Conservation (phyloP, 1,284 basidiomycete genomes). For the Ustilago trichophora region DNA sequence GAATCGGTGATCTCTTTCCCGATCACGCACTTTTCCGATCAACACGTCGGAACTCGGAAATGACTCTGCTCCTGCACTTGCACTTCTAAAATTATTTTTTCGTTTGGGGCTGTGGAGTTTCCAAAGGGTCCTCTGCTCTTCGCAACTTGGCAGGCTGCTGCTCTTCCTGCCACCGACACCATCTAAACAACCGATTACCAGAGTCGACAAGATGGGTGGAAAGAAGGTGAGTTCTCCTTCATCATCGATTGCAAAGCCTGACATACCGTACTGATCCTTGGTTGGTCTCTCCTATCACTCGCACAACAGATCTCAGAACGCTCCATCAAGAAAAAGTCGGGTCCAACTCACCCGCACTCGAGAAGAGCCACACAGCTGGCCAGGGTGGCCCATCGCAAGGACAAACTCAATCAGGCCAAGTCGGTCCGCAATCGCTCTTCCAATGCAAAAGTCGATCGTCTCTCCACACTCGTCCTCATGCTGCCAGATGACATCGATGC, state of each 20-base stretch:
- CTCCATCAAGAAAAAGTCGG: constrained; percentile 60
- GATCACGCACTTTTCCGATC: too few species aligned
- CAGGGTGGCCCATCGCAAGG: constrained; percentile 50
- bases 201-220: constrained; percentile 46
- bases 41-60: too few species aligned
- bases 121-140: too few species aligned
- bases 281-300: neutral
- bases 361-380: constrained; percentile 59
- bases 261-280: too few species aligned
- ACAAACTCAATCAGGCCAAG: constrained; percentile 50
- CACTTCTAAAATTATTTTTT: too few species aligned
- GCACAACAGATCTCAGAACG: constrained; percentile 54
- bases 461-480: constrained; percentile 59
- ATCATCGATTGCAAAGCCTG: too few species aligned
- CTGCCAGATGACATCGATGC: constrained; percentile 52
- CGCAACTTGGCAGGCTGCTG: too few species aligned
- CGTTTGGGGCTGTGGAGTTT: too few species aligned
- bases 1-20: too few species aligned
- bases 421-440: constrained; percentile 27
- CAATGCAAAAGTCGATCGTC: constrained; percentile 60
- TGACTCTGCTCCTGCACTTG: too few species aligned
- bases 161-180: too few species aligned
- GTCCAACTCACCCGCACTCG: constrained; percentile 61
- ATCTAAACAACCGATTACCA: neutral
- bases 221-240: constrained; percentile 55